Conservation (phyloP, 768 basidiomycete species). For the Termitomyces sp. region DNA sequence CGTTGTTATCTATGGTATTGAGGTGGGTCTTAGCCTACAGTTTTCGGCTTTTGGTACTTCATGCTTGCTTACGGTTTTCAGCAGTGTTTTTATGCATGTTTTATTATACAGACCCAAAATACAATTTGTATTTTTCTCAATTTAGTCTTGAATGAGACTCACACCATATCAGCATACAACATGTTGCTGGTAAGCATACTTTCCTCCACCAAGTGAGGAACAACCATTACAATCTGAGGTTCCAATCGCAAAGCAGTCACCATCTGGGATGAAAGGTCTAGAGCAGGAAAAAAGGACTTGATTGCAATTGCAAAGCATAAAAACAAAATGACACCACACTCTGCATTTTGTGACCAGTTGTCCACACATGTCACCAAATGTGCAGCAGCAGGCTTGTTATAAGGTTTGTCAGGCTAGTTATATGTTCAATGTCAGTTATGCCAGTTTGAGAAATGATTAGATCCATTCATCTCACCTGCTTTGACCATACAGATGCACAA, state of each 20-base stretch:
- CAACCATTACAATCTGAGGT: neutral
- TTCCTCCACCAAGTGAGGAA: neutral
- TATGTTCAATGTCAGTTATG: neutral
- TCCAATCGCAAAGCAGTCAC: neutral
- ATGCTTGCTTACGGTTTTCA: too few species aligned
- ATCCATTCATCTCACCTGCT: neutral
- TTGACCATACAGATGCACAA: neutral
- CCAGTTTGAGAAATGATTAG: neutral
- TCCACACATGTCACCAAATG: too few species aligned
- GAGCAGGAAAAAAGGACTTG: too few species aligned
- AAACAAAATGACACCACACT: neutral
- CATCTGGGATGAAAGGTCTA: neutral
- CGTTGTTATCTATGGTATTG: too few species aligned
- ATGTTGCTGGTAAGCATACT: neutral
- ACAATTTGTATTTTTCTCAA: too few species aligned
- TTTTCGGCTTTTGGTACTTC: too few species aligned
- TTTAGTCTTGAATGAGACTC: too few species aligned
- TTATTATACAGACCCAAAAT: too few species aligned
- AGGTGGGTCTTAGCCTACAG: too few species aligned
- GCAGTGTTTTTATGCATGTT: too few species aligned
- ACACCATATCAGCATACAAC: too few species aligned
- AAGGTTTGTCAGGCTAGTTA: neutral
- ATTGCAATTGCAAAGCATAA: neutral
- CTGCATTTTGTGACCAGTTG: neutral
- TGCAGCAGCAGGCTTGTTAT: neutral